phyloP scores from a whole-genome alignment of 148 eudicot genomes.

The Selenicereus undatus region DNA sequence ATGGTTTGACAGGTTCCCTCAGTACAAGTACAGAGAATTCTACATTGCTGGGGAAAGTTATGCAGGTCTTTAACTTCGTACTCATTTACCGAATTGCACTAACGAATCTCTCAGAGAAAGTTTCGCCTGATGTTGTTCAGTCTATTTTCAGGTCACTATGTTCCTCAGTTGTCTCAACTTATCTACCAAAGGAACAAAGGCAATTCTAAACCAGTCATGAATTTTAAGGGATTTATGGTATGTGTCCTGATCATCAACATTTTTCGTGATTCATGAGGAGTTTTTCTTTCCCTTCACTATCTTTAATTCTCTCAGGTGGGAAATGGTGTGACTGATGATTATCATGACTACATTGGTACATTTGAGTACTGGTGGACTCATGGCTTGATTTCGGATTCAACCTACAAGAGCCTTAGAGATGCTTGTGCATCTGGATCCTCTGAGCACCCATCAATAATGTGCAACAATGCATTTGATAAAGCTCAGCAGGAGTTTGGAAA shows the following conservation, averaged over 20 bases:
- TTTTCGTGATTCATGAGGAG: background rate
- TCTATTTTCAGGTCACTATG: conserved; percentile 69
- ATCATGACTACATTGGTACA: conserved; percentile 77
- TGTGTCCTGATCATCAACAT: background rate
- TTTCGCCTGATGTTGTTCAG: background rate
- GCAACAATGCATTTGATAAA: conserved; percentile 43
- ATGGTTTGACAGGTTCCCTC: conserved; percentile 91
- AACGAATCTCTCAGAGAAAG: background rate
- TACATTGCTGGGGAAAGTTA: conserved; percentile 97
- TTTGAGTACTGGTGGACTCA: conserved; percentile 98
- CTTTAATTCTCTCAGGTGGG: conserved; percentile 56
- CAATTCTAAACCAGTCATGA: conserved; percentile 53
- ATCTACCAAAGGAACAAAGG: conserved; percentile 72
- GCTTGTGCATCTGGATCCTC: conserved; percentile 61
- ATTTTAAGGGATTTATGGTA: conserved; percentile 95
- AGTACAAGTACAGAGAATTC: conserved; percentile 84
- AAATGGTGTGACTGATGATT: conserved; percentile 89
- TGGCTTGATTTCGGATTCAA: conserved; percentile 77
- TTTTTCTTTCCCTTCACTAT: background rate
- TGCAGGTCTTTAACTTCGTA: conserved; percentile 50
- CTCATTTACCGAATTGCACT: conserved; percentile 5
- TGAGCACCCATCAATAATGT: conserved; percentile 60
- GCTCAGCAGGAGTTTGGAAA: conserved; percentile 72
- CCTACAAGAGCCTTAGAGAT: conserved; percentile 48
- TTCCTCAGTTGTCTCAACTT: conserved; percentile 83